A percentile compares a stretch with the other conserved stretches of the same genome.
phyloP scores from a whole-genome alignment of 306 rosid genomes.

The Adenanthera pavonina region DNA sequence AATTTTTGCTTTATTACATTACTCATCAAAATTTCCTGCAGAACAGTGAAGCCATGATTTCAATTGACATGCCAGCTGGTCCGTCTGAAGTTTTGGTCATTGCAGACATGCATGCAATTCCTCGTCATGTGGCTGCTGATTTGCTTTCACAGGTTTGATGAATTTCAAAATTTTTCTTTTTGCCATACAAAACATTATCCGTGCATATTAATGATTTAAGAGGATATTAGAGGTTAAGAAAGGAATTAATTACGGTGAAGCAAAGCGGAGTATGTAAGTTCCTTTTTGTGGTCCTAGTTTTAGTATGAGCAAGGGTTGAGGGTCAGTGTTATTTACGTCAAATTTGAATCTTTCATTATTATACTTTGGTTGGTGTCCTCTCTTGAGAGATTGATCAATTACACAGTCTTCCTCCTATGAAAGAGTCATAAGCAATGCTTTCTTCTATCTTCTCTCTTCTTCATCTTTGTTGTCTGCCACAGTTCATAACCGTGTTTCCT shows the following conservation, averaged over 20 bases:
- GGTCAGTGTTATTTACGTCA: not conserved
- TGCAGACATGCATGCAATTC: slow-evolving; percentile 82
- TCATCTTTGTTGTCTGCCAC: not conserved
- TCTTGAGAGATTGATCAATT: not conserved
- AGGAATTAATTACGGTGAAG: not conserved
- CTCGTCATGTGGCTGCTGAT: slow-evolving; percentile 93
- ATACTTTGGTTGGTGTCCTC: not conserved
- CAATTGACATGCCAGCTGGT: slow-evolving; percentile 99
- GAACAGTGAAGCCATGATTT: slow-evolving; percentile 98
- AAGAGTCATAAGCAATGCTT: not conserved
- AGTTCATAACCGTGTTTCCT: not conserved
- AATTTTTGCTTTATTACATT: not conserved
- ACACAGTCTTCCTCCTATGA: not conserved
- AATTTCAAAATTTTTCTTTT: slow-evolving; percentile 10
- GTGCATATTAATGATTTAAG: not conserved
- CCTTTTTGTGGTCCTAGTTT: not conserved
- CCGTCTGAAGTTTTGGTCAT: slow-evolving; percentile 99
- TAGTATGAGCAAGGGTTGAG: not conserved
- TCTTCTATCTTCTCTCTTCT: not conserved
- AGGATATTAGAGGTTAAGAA: not conserved
- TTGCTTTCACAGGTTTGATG: slow-evolving; percentile 87
- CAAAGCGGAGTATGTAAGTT: not conserved
- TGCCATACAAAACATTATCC: not conserved
- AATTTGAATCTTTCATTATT: not conserved
- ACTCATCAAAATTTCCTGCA: slow-evolving; percentile 39